Evolutionary conservation across 768 basidiomycete genomes (phyloP).

Genomic region (Trametes villosa): DNA sequence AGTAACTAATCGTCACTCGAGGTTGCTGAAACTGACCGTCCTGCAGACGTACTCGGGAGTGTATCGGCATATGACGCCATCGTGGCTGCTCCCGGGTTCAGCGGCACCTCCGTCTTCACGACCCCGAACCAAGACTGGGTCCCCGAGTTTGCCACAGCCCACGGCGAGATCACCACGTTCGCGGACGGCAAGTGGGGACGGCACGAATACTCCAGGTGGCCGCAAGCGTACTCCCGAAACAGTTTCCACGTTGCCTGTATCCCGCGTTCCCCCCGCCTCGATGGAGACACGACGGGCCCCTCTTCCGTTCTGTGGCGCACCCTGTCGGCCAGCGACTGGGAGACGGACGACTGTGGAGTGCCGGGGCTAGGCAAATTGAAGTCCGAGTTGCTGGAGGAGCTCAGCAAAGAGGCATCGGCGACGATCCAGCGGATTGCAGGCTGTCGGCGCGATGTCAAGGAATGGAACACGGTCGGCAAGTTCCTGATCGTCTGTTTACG

Average conservation of each 20-base stretch:
- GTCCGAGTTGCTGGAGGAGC: background rate
- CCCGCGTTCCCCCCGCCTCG: background rate
- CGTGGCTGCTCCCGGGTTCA: background rate
- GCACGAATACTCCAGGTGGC: background rate
- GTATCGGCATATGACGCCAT: background rate
- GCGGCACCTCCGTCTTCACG: background rate
- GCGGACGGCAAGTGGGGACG: background rate
- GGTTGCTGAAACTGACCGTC: too few relatives aligned
- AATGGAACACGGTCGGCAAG: background rate
- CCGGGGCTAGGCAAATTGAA: background rate
- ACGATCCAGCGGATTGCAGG: too few relatives aligned
- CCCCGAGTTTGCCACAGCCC: background rate
- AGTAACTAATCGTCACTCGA: too few relatives aligned
- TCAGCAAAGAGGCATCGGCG: background rate
- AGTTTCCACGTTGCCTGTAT: background rate
- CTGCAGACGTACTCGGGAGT: background rate
- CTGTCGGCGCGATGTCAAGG: background rate
- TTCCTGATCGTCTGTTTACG: background rate
- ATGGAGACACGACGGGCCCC: too few relatives aligned
- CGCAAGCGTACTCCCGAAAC: background rate
- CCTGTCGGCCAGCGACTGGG: background rate
- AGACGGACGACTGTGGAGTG: background rate
- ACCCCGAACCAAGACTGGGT: background rate
- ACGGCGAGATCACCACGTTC: background rate
- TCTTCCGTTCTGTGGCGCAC: background rate